These are phyloP conservation scores for Penicillium sp. DNA, from an alignment of 2,329 filamentous ascomycete genomes.

Conservation along the genomic window DNA sequence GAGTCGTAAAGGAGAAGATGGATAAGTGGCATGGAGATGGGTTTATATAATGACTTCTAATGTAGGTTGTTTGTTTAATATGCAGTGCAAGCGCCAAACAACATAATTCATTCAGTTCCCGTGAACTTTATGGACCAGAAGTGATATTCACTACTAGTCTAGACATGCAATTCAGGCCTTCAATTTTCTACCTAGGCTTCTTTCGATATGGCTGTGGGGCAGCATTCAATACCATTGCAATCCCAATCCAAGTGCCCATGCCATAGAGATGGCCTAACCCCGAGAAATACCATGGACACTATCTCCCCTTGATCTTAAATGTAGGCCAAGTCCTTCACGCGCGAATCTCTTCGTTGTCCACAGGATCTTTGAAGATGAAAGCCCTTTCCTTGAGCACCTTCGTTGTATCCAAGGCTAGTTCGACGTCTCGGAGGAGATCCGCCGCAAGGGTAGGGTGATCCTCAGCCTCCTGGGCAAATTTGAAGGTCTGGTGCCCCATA, in stretches of 20 bases:
- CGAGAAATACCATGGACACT: too few species aligned
- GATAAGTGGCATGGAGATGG: neutral
- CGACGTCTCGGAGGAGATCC: slow-evolving; percentile 2
- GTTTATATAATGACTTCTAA: neutral
- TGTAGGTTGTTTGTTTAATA: neutral
- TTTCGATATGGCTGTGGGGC: neutral
- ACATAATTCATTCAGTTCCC: neutral
- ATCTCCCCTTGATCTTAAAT: too few species aligned
- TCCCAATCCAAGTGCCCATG: too few species aligned
- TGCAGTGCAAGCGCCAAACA: neutral
- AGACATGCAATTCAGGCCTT: neutral
- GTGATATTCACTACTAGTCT: neutral
- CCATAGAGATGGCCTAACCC: too few species aligned
- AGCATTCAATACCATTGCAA: neutral
- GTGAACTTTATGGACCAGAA: neutral
- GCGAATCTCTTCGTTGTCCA: too few species aligned
- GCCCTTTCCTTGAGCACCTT: too few species aligned
- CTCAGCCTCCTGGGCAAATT: neutral
- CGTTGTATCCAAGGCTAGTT: too few species aligned
- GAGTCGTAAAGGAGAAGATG: neutral
- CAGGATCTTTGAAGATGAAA: too few species aligned
- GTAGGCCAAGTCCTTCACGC: too few species aligned
- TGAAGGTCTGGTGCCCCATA: neutral
- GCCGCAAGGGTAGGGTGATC: neutral
- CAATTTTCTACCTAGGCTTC: neutral